These are phyloP conservation scores for Phytophthora aleatoria DNA, from an alignment of 352 stramenopile species.

Conservation along the genomic window DNA sequence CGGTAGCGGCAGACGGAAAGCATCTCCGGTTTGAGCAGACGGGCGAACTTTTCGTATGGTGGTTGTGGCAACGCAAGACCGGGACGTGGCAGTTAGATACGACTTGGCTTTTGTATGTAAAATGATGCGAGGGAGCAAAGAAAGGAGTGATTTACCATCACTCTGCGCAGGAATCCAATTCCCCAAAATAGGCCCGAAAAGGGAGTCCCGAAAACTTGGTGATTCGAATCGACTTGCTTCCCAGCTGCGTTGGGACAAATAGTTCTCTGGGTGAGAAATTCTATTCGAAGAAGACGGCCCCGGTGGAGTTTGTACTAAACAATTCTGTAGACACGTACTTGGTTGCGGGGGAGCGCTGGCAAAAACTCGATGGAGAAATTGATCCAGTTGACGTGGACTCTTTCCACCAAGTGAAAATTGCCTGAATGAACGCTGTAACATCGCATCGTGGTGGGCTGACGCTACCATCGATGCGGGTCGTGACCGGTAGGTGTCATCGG, in stretches of 20 bases:
- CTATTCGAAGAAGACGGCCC: not conserved
- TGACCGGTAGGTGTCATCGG: slow-evolving; percentile 21
- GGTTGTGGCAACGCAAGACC: slow-evolving; percentile 9
- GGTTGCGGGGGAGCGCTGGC: no score
- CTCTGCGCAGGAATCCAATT: slow-evolving; percentile 24
- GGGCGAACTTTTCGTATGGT: slow-evolving; percentile 17
- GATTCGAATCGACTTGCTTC: not conserved
- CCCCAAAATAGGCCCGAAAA: slow-evolving; percentile 16
- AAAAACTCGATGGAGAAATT: not conserved
- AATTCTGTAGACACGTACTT: no score
- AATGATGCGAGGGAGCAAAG: slow-evolving; percentile 21
- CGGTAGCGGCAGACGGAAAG: slow-evolving; percentile 14
- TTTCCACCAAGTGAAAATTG: not conserved
- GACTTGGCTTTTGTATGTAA: slow-evolving; percentile 27
- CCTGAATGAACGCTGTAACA: not conserved
- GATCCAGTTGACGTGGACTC: not conserved
- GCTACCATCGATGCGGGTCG: not conserved
- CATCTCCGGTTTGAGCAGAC: slow-evolving; percentile 22
- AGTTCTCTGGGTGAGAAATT: slow-evolving; percentile 1
- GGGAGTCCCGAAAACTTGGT: not conserved
- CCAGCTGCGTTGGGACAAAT: not conserved
- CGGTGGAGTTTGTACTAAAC: no score
- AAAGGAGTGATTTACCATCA: slow-evolving; percentile 19
- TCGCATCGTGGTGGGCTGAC: not conserved
- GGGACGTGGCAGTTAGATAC: slow-evolving; percentile 10